A percentile compares a stretch with the other conserved stretches of the same genome.
Conservation (phyloP, 495 filamentous ascomycete species). For the Monascus purpureus region DNA sequence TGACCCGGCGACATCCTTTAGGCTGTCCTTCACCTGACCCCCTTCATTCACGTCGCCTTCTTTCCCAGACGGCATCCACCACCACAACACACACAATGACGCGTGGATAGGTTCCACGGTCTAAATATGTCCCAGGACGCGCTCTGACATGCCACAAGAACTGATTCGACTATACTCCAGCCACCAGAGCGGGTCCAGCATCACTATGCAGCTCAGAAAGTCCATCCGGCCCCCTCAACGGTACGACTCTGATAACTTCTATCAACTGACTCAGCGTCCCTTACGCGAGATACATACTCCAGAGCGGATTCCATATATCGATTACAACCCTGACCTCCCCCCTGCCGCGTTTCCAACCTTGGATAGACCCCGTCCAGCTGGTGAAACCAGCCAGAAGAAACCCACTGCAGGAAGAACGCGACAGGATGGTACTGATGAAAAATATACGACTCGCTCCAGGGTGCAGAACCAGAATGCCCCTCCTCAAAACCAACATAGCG, state of each 20-base stretch:
- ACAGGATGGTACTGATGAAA: neutral
- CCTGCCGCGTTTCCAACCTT: slow-evolving; percentile 32
- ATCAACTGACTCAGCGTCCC: slow-evolving; percentile 1
- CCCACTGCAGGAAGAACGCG: neutral
- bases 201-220: slow-evolving; percentile 9
- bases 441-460: neutral
- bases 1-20: neutral
- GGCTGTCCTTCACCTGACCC: neutral
- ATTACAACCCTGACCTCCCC: slow-evolving; percentile 27
- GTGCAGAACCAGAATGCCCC: neutral
- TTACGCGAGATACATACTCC: slow-evolving; percentile 2
- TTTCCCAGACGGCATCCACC: neutral
- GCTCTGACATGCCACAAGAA: too few species aligned
- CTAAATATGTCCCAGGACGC: too few species aligned
- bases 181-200: neutral
- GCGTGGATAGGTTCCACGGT: too few species aligned
- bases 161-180: neutral
- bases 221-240: slow-evolving; percentile 5
- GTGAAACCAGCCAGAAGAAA: neutral
- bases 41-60: neutral
- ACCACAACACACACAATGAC: too few species aligned
- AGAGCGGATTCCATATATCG: slow-evolving; percentile 5
- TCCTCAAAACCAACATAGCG: neutral
- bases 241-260: slow-evolving; percentile 5
- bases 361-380: slow-evolving; percentile 6